A percentile compares a stretch with the other conserved stretches of the same genome.
phyloP scores from a whole-genome alignment of 2,329 filamentous ascomycete species.

The Colletotrichum aenigma region DNA sequence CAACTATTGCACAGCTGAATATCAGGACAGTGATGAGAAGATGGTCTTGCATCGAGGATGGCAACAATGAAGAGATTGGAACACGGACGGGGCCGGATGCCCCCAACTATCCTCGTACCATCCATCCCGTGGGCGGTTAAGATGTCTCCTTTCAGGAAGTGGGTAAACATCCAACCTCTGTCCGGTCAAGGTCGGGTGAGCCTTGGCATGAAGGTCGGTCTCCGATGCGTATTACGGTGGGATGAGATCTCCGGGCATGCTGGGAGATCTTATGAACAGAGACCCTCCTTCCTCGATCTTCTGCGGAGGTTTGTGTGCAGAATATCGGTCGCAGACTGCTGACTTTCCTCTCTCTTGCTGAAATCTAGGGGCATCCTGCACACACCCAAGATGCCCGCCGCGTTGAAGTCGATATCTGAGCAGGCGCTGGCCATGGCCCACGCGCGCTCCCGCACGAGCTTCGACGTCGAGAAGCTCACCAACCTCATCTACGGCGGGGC shows the following conservation, averaged over 20 bases:
- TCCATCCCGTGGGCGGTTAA: not conserved
- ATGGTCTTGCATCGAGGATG: too few species aligned
- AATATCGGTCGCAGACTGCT: too few species aligned
- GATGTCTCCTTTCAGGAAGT: not conserved
- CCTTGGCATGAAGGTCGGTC: rapidly evolving
- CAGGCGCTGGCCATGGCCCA: not conserved
- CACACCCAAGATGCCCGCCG: not conserved
- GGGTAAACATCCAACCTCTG: not conserved
- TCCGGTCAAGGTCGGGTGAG: not conserved
- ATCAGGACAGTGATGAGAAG: too few species aligned
- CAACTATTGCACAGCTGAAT: too few species aligned
- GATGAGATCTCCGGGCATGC: rapidly evolving
- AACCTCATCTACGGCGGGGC: not conserved
- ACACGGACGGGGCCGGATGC: too few species aligned
- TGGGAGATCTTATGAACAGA: not conserved
- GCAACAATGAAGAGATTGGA: too few species aligned
- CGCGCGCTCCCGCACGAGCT: not conserved
- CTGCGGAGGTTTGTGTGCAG: too few species aligned
- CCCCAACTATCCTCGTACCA: too few species aligned
- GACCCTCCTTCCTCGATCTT: rapidly evolving
- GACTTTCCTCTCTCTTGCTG: too few species aligned
- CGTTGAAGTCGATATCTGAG: not conserved
- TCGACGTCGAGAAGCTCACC: not conserved
- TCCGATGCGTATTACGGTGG: not conserved
- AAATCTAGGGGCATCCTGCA: too few species aligned